Percentiles rank a stretch among this genome's conserved stretches.
These are phyloP conservation scores for Colletotrichum sp. DNA, from an alignment of 2,329 filamentous ascomycete species.

Conservation along the genomic window DNA sequence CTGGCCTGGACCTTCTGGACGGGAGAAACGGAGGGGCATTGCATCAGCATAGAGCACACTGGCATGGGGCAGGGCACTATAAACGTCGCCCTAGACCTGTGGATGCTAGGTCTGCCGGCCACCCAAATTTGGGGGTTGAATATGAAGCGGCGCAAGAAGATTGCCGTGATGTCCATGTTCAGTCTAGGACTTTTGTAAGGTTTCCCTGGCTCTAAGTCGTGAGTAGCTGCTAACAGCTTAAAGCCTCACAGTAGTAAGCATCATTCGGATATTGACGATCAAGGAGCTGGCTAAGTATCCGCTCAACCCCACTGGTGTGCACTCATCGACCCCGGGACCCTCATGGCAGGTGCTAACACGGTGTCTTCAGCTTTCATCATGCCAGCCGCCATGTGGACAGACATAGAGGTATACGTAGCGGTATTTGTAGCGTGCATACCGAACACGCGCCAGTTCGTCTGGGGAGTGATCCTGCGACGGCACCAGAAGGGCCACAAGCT, in stretches of 20 bases:
- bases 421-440: neutral
- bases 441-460: neutral
- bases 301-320: neutral
- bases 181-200: neutral
- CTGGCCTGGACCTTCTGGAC: neutral
- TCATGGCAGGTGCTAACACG: accelerated
- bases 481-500: neutral
- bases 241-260: neutral
- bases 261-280: neutral
- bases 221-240: neutral
- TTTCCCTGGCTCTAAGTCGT: accelerated
- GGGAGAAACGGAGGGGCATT: neutral
- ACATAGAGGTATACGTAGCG: neutral
- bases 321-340: slow-evolving; percentile 19
- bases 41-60: neutral
- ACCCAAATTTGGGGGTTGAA: neutral
- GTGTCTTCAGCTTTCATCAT: neutral
- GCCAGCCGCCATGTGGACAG: slow-evolving; percentile 34
- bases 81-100: neutral
- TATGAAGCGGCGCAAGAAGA: neutral
- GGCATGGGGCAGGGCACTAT: neutral
- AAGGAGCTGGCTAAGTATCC: neutral
- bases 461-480: neutral
- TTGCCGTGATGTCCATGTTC: neutral
- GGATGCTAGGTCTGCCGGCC: neutral